phyloP scores from a whole-genome alignment of 1,284 basidiomycete species.

The Cryptococcus sp. region DNA sequence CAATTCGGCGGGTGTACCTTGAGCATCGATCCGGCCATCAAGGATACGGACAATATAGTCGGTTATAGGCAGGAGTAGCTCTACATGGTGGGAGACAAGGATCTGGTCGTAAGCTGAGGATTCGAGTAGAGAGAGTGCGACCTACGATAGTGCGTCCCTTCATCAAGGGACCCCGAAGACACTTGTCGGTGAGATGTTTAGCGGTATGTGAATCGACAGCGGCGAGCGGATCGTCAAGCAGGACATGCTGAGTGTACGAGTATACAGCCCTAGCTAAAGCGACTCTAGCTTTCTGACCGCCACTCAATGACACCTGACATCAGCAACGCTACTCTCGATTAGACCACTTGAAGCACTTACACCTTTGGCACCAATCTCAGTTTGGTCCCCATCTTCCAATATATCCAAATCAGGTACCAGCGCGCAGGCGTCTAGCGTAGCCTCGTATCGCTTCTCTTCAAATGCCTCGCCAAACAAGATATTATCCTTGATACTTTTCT shows the following conservation, averaged over 20 bases:
- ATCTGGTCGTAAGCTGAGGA: constrained; percentile 47
- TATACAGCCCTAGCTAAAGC: constrained; percentile 54
- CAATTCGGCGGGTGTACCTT: constrained; percentile 59
- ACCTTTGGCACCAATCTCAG: constrained; percentile 67
- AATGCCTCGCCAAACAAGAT: constrained; percentile 65
- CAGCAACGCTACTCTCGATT: constrained; percentile 1
- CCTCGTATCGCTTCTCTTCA: constrained; percentile 65
- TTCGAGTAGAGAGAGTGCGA: background rate
- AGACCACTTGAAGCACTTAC: constrained; percentile 26
- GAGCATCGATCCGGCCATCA: constrained; percentile 58
- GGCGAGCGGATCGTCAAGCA: constrained; percentile 83
- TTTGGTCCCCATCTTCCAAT: constrained; percentile 76
- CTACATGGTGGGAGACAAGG: constrained; percentile 81
- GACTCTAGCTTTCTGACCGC: constrained; percentile 75
- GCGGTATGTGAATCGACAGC: constrained; percentile 88
- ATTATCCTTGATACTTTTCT: constrained; percentile 54
- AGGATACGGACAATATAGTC: constrained; percentile 64
- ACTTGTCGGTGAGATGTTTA: constrained; percentile 63
- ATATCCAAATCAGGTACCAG: constrained; percentile 65
- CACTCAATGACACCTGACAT: constrained; percentile 51
- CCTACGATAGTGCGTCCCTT: constrained; percentile 60
- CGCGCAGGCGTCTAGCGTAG: constrained; percentile 74
- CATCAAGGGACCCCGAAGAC: constrained; percentile 61
- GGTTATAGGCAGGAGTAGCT: constrained; percentile 59
- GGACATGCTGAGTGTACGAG: constrained; percentile 58